A percentile compares a stretch with the other conserved stretches of the same genome.
These are phyloP conservation scores for Botryosphaeria dothidea DNA, from an alignment of 2,329 filamentous ascomycete species.

Conservation along the genomic window DNA sequence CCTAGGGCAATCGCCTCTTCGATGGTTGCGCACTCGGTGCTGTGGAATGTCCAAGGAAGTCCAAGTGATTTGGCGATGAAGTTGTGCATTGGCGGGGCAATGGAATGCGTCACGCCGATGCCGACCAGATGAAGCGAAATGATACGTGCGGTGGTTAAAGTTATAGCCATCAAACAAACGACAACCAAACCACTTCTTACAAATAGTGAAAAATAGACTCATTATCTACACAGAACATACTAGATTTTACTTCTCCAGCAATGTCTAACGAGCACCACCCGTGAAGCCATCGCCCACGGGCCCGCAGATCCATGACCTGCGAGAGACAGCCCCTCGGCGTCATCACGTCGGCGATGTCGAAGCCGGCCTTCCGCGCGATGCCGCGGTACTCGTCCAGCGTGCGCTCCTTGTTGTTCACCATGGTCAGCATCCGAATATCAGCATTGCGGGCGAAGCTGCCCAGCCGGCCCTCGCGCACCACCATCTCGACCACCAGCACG, in stretches of 20 bases:
- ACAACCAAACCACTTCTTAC: too few relatives aligned
- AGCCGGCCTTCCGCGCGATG: background rate
- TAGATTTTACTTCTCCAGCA: too few relatives aligned
- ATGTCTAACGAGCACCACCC: too few relatives aligned
- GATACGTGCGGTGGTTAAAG: too few relatives aligned
- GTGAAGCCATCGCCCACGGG: too few relatives aligned
- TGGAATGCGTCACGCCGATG: slow-evolving; percentile 43
- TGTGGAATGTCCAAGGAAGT: slow-evolving; percentile 38
- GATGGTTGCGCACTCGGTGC: slow-evolving; percentile 36
- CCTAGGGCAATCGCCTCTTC: slow-evolving; percentile 35
- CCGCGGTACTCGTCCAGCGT: background rate
- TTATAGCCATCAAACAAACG: too few relatives aligned
- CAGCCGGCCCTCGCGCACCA: background rate
- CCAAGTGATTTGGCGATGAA: slow-evolving; percentile 38
- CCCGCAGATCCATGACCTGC: slow-evolving; percentile 3
- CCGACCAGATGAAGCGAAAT: slow-evolving; percentile 38
- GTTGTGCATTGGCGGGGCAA: slow-evolving; percentile 45
- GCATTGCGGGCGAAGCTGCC: background rate
- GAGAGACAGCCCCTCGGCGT: slow-evolving; percentile 1
- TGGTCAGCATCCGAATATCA: background rate
- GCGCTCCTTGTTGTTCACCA: background rate
- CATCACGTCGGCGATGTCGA: background rate
- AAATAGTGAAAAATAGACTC: too few relatives aligned
- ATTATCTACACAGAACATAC: too few relatives aligned
- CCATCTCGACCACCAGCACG: slow-evolving; percentile 5